Conservation (phyloP, 108 stramenopile species). For the Nitzschia sp. region DNA sequence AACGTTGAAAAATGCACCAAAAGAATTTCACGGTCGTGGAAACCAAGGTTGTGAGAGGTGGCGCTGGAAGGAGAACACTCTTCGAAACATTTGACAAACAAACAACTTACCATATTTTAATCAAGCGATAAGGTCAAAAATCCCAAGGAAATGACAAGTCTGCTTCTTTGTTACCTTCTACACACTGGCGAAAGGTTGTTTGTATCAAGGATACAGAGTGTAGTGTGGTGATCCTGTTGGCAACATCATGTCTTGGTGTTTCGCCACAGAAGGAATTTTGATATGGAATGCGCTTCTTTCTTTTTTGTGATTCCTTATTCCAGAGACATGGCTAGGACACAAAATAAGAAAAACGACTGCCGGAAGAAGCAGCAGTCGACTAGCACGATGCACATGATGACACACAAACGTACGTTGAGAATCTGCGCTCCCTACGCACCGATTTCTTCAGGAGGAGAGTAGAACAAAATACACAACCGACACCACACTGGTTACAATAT, state of each 20-base stretch:
- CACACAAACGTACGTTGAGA: no score
- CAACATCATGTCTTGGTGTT: not conserved
- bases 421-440: no score
- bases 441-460: no score
- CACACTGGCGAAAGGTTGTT: no score
- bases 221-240: not conserved
- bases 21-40: not conserved
- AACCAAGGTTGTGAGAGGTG: not conserved
- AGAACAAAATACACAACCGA: no score
- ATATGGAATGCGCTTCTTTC: not conserved
- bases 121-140: not conserved
- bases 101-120: not conserved
- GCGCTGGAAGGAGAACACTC: not conserved
- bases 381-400: no score
- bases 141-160: not conserved
- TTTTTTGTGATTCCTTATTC: not conserved
- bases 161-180: no score
- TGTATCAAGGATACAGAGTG: no score
- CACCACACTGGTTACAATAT: no score
- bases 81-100: not conserved
- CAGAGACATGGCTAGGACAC: not conserved
- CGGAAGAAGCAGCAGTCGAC: no score
- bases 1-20: conserved; percentile 5
- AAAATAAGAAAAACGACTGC: no score
- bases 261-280: not conserved